Percentiles rank a stretch among this genome's conserved stretches.
Evolutionary conservation across 768 basidiomycete genomes (phyloP).

Genomic region (Xanthoconium stramineum): DNA sequence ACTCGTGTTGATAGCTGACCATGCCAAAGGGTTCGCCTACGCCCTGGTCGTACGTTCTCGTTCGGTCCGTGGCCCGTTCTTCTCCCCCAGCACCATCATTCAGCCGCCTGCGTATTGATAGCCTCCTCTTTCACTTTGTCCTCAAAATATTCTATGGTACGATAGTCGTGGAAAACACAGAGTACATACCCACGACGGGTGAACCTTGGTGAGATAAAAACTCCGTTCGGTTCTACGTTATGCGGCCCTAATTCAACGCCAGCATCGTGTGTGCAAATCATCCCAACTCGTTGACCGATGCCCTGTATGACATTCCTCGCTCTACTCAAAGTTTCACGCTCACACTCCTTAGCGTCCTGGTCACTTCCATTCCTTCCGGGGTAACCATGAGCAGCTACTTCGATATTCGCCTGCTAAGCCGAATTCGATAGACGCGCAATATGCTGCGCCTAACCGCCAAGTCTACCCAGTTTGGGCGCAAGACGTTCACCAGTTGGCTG

Average conservation of each 20-base stretch:
- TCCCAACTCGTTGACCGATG: conserved; percentile 82
- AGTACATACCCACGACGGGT: conserved; percentile 69
- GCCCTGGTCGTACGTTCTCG: conserved; percentile 64
- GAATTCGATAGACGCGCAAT: conserved; percentile 55
- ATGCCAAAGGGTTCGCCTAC: conserved; percentile 42
- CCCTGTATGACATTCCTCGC: conserved; percentile 52
- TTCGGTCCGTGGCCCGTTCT: conserved; percentile 45
- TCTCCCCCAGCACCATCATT: not conserved
- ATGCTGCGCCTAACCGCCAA: conserved; percentile 87
- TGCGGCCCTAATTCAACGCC: not conserved
- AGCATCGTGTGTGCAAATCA: conserved; percentile 88
- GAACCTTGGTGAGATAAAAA: conserved; percentile 57
- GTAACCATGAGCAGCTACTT: conserved; percentile 35
- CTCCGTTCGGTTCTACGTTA: not conserved
- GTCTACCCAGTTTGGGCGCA: conserved; percentile 78
- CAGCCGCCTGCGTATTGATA: conserved; percentile 29
- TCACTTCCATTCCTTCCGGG: conserved; percentile 67
- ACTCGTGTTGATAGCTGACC: not conserved
- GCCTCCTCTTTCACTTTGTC: conserved; percentile 73
- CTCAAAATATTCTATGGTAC: conserved; percentile 90
- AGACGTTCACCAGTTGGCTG: conserved; percentile 86
- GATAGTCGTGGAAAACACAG: conserved; percentile 77
- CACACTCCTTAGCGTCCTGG: conserved; percentile 51
- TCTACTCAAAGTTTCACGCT: not conserved
- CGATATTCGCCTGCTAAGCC: conserved; percentile 3